Percentiles rank a stretch among this genome's conserved stretches.
Evolutionary conservation across 495 filamentous ascomycete genomes (phyloP).

Genomic region (Podospora didyma): DNA sequence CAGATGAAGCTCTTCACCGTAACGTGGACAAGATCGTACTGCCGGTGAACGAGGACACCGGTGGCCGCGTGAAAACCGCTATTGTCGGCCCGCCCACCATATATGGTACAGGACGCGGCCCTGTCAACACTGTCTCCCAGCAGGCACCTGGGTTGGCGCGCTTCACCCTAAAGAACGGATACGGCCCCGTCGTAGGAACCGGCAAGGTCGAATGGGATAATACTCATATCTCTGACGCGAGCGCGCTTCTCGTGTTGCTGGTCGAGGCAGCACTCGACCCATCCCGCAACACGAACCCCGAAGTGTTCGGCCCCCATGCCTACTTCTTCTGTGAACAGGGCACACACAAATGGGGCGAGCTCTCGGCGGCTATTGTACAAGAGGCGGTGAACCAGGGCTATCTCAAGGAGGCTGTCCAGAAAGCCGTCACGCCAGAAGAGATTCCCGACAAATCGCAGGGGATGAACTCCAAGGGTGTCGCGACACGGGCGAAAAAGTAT

Average conservation of each 20-base stretch:
- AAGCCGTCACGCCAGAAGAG: slow-evolving; percentile 31
- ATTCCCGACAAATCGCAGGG: slow-evolving; percentile 47
- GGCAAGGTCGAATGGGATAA: slow-evolving; percentile 71
- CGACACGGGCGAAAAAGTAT: slow-evolving; percentile 53
- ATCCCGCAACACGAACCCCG: slow-evolving; percentile 33
- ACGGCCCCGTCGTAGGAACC: slow-evolving; percentile 58
- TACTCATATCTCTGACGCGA: slow-evolving; percentile 70
- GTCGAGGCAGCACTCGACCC: slow-evolving; percentile 51
- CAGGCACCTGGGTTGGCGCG: slow-evolving; percentile 60
- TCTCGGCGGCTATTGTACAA: slow-evolving; percentile 56
- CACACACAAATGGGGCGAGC: slow-evolving; percentile 63
- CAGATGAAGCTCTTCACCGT: slow-evolving; percentile 39
- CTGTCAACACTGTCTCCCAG: slow-evolving; percentile 61
- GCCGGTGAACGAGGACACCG: slow-evolving; percentile 30
- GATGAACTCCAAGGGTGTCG: slow-evolving; percentile 55
- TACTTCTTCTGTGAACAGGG: slow-evolving; percentile 76
- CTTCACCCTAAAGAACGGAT: slow-evolving; percentile 54
- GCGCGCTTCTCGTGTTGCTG: slow-evolving; percentile 58
- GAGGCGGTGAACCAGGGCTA: slow-evolving; percentile 61
- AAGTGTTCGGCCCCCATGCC: slow-evolving; percentile 68
- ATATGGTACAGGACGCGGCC: slow-evolving; percentile 69
- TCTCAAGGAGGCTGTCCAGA: slow-evolving; percentile 53
- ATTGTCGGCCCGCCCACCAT: slow-evolving; percentile 77
- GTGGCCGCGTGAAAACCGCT: slow-evolving; percentile 54
- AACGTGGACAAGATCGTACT: slow-evolving; percentile 45